Conservation (phyloP, 2,329 filamentous ascomycete genomes). For the Colletotrichum liaoningense region DNA sequence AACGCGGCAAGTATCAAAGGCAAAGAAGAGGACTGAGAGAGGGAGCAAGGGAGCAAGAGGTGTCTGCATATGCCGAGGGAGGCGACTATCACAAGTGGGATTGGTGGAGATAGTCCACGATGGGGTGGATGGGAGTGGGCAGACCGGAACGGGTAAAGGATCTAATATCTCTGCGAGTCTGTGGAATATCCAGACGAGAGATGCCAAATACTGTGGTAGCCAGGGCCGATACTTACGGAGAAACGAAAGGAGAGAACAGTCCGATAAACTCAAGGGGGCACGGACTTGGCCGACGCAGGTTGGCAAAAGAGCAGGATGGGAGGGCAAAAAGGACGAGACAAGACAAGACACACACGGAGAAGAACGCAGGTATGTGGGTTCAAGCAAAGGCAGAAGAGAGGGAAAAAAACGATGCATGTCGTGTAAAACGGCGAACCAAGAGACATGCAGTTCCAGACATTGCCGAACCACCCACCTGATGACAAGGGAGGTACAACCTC, state of each 20-base stretch:
- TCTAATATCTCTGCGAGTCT: constrained; percentile 21
- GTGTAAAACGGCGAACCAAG: constrained; percentile 34
- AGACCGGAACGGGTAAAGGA: constrained; percentile 39
- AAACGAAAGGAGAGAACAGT: constrained; percentile 35
- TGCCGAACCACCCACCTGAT: background rate
- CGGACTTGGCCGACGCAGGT: constrained; percentile 23
- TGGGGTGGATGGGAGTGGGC: constrained; percentile 39
- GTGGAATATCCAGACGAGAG: background rate
- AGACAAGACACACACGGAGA: background rate
- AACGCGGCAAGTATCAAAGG: constrained; percentile 13
- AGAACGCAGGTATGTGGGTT: constrained; percentile 18
- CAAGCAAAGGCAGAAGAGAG: background rate
- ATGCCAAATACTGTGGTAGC: background rate
- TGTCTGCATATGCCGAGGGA: constrained; percentile 54
- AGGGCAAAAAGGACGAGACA: constrained; percentile 6
- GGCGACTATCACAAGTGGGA: constrained; percentile 39
- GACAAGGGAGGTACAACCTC: constrained; percentile 12
- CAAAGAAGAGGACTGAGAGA: constrained; percentile 30
- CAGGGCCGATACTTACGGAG: background rate
- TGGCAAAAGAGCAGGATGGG: constrained; percentile 15
- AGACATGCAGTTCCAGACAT: constrained; percentile 20
- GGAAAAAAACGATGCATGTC: constrained; percentile 21
- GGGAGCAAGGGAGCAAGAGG: constrained; percentile 39
- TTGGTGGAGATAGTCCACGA: constrained; percentile 45
- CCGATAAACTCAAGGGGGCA: background rate